phyloP scores from a whole-genome alignment of 2,329 filamentous ascomycete species.

The Alternaria sp. region DNA sequence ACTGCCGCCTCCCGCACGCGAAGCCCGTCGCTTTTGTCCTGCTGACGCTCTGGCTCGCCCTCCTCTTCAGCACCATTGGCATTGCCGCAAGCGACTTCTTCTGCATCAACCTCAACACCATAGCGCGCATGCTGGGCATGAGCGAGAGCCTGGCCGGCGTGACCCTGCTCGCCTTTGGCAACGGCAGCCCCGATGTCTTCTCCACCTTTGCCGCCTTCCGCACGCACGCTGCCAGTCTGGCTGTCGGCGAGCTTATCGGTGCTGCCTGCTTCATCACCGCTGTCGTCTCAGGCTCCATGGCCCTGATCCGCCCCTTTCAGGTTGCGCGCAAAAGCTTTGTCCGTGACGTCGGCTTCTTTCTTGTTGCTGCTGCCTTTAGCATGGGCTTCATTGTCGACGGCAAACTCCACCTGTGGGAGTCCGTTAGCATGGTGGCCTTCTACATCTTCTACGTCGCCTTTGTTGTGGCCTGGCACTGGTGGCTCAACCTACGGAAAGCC shows the following conservation, averaged over 20 bases:
- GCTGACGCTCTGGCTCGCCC: slow-evolving; percentile 80
- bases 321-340: slow-evolving; percentile 90
- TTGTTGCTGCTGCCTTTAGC: slow-evolving; percentile 83
- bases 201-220: slow-evolving; percentile 98
- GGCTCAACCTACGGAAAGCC: slow-evolving; percentile 68
- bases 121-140: slow-evolving; percentile 85
- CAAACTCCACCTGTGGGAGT: slow-evolving; percentile 85
- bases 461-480: slow-evolving; percentile 94
- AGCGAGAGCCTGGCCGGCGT: slow-evolving; percentile 96
- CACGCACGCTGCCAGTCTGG: slow-evolving; percentile 95
- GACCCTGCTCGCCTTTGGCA: slow-evolving; percentile 95
- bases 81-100: slow-evolving; percentile 99
- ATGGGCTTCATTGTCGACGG: slow-evolving; percentile 89
- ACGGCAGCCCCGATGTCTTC: slow-evolving; percentile 97
- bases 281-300: slow-evolving; percentile 97
- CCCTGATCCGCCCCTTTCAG: slow-evolving; percentile 90
- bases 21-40: slow-evolving; percentile 81
- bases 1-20: slow-evolving; percentile 73
- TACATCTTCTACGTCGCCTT: slow-evolving; percentile 88
- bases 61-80: slow-evolving; percentile 95
- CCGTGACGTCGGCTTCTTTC: slow-evolving; percentile 90
- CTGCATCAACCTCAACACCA: slow-evolving; percentile 94
- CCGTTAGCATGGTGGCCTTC: slow-evolving; percentile 85
- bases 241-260: slow-evolving; percentile 91
- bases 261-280: slow-evolving; percentile 96